Evolutionary conservation across 2,329 filamentous ascomycete species (phyloP).

Genomic region (Rutstroemia sp.): DNA sequence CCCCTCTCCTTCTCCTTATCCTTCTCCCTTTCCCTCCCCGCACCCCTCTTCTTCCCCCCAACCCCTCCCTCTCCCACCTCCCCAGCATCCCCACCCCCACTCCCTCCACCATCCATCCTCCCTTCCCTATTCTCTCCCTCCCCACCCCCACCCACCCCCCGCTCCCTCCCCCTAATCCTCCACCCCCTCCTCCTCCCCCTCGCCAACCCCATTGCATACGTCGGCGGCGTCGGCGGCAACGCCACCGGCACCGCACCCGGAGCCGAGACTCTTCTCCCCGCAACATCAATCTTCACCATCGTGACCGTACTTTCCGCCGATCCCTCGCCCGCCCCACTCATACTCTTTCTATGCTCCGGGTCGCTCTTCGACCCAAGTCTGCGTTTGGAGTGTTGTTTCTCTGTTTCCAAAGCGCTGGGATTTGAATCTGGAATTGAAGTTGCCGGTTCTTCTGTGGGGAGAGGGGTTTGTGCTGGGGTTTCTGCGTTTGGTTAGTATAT

Average conservation of each 20-base stretch:
- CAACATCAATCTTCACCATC: background rate
- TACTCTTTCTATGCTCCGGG: background rate
- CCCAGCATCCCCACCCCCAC: too few species aligned
- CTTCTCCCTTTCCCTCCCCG: background rate
- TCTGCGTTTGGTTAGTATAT: background rate
- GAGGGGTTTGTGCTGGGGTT: too few species aligned
- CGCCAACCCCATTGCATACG: background rate
- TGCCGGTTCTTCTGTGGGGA: too few species aligned
- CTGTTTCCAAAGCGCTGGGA: too few species aligned
- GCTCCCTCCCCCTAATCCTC: background rate
- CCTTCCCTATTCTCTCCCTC: too few species aligned
- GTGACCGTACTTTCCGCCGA: background rate
- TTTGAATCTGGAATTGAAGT: too few species aligned
- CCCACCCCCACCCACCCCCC: background rate
- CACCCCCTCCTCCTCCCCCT: conserved; percentile 3
- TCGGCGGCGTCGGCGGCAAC: background rate
- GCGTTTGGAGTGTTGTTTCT: background rate
- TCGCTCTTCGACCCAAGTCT: background rate
- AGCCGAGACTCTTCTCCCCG: background rate
- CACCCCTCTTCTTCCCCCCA: background rate
- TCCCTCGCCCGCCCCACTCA: too few species aligned
- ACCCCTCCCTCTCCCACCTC: too few species aligned
- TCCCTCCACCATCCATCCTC: too few species aligned
- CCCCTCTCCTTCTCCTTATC: background rate
- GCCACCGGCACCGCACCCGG: background rate